Base-by-base conservation (phyloP, 2,329 filamentous ascomycete genomes). In the Diaporthe citriasiana region DNA sequence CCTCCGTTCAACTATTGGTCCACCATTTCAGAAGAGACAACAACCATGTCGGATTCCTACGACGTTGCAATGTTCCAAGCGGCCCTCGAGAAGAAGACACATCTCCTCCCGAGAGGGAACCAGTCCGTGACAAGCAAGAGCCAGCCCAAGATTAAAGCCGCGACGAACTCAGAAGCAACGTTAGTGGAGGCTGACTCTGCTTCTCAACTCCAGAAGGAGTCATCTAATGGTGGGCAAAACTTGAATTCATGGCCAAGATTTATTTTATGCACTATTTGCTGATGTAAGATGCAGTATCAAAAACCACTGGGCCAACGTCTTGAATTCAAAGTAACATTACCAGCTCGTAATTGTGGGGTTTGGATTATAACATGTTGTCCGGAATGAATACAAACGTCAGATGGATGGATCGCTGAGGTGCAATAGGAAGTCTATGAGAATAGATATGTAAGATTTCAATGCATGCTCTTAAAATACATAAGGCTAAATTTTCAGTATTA, bases 21-120 rank as follows among this genome's bases (percentile, higher is more conserved):
- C 19, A 7, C 19, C 1, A 0, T 22, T 13, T 35, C 25, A 13
- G 27, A 4, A 35, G 35, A 42, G 4, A 38, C 2, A 70, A 8
- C 13, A 59, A 17, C 22, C 22, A 70, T 70, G 68, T 13, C 53
- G 12, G 27, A 70, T 27, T 59, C 50, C 35, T 47, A 70, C n/a
- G 68, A 70, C 15, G 53, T 70, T 38, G 68, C 68, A 17, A 70
- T 70, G 68, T 70, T 70, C 30, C 40, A 47, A 22, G 68, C 68
- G 22, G 68, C 68, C 10, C 53, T 50, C 10, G 40, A 70, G 55
- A 70, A 70, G 33, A 70, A 59, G 25, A 57, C 42, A 5, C 30
- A 59, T 33, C 40, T 70, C 30, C n/a, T 70, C 17, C 68, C 68
- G 9, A 47, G n/a, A 9, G 40, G 53, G 0, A 15, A 5, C 15